phyloP scores from a whole-genome alignment of 331 rosid genomes.

The Arachis monticola region DNA sequence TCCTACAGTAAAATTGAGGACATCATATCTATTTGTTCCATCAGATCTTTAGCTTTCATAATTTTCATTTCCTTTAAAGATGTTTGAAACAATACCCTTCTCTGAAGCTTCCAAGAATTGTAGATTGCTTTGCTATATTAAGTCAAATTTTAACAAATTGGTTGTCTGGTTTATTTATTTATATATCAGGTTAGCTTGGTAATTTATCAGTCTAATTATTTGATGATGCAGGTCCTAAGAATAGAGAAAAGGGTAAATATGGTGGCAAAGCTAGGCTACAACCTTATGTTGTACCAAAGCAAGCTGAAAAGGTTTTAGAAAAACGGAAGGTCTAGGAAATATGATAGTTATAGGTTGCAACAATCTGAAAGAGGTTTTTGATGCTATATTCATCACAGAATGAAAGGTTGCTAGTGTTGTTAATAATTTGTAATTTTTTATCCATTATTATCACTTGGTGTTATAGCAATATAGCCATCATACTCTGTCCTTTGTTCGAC shows the following conservation, averaged over 20 bases:
- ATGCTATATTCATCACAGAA: too few relatives aligned
- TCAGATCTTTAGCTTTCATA: too few relatives aligned
- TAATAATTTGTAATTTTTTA: too few relatives aligned
- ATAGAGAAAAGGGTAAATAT: constrained; percentile 73
- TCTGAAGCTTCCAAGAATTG: not conserved
- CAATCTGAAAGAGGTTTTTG: too few relatives aligned
- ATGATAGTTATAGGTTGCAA: constrained; percentile 47
- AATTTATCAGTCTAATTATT: constrained; percentile 4
- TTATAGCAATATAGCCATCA: not conserved
- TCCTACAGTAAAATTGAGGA: too few relatives aligned
- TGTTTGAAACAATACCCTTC: constrained; percentile 8
- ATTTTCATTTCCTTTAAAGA: too few relatives aligned
- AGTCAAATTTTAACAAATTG: too few relatives aligned
- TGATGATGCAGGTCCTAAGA: not conserved
- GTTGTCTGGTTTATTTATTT: constrained; percentile 4
- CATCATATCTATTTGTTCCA: too few relatives aligned
- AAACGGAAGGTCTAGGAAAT: constrained; percentile 45
- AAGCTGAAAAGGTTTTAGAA: constrained; percentile 59
- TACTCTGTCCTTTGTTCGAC: not conserved
- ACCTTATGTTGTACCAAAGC: constrained; percentile 68
- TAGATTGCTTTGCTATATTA: too few relatives aligned
- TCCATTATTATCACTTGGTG: not conserved
- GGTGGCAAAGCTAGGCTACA: constrained; percentile 80
- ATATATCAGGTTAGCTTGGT: constrained; percentile 3
- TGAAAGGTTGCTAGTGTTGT: too few relatives aligned